A percentile compares a stretch with the other conserved stretches of the same genome.
Conservation (phyloP, 2,329 filamentous ascomycete genomes). For the Beauveria scarabaeidicola region DNA sequence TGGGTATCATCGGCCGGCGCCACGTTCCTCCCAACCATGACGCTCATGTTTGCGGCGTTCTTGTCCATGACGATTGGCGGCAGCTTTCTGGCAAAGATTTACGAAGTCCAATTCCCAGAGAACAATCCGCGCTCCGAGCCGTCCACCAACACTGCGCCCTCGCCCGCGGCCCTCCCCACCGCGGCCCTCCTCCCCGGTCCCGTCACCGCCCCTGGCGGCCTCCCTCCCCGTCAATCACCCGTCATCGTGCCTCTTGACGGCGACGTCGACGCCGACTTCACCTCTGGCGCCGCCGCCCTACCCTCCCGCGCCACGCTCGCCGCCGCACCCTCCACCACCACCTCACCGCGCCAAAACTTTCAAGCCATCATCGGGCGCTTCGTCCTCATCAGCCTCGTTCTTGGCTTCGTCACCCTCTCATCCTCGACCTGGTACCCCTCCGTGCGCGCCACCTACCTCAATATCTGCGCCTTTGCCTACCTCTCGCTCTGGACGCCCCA, state of each 20-base stretch:
- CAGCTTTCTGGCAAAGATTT: slow-evolving; percentile 51
- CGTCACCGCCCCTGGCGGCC: slow-evolving; percentile 26
- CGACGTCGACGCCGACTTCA: slow-evolving; percentile 53
- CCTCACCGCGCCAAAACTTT: slow-evolving; percentile 32
- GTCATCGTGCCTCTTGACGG: slow-evolving; percentile 57
- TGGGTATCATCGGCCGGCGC: slow-evolving; percentile 48
- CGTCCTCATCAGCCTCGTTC: slow-evolving; percentile 44
- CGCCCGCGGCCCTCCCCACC: slow-evolving; percentile 20
- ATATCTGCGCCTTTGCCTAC: slow-evolving; percentile 62
- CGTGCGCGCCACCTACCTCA: slow-evolving; percentile 48
- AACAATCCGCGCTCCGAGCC: slow-evolving; percentile 41
- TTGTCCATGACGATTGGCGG: slow-evolving; percentile 50
- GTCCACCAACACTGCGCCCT: slow-evolving; percentile 20
- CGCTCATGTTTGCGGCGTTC: slow-evolving; percentile 42
- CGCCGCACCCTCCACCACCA: slow-evolving; percentile 16
- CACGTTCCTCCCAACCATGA: slow-evolving; percentile 48
- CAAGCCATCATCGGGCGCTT: slow-evolving; percentile 50
- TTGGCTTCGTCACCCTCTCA: slow-evolving; percentile 51
- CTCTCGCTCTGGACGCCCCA: slow-evolving; percentile 90
- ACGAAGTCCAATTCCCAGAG: slow-evolving; percentile 48
- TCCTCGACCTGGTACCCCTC: slow-evolving; percentile 52
- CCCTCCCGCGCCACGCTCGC: slow-evolving; percentile 22
- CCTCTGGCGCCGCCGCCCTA: slow-evolving; percentile 31
- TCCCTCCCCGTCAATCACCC: slow-evolving; percentile 7
- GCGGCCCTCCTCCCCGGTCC: slow-evolving; percentile 30